These are phyloP conservation scores for Aspergillus fumigatiaffinis DNA, from an alignment of 2,329 filamentous ascomycete genomes.

Conservation along the genomic window DNA sequence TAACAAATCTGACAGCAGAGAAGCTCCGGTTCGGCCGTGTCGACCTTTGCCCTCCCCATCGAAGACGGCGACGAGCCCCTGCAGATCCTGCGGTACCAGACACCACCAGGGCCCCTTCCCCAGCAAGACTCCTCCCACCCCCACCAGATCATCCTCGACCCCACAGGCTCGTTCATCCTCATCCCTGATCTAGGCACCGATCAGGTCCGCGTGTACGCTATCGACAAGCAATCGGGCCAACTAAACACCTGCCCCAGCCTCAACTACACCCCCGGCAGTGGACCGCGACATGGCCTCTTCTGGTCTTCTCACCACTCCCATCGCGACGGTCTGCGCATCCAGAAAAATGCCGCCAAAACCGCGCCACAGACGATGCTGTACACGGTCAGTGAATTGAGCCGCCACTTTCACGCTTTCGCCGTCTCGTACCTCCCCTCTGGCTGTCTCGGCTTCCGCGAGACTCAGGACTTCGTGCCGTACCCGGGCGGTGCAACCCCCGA, in stretches of 20 bases:
- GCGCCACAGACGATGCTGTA: constrained; percentile 26
- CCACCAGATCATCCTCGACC: constrained; percentile 63
- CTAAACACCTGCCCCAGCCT: constrained; percentile 45
- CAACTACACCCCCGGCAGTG: constrained; percentile 49
- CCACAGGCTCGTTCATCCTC: constrained; percentile 59
- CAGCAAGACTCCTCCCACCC: constrained; percentile 60
- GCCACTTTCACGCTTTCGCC: constrained; percentile 48
- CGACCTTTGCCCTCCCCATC: constrained; percentile 31
- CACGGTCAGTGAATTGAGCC: constrained; percentile 57
- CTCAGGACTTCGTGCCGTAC: constrained; percentile 25
- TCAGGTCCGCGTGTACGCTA: constrained; percentile 55
- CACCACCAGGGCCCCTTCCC: constrained; percentile 33
- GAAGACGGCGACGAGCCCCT: constrained; percentile 12
- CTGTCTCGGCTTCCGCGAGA: constrained; percentile 25
- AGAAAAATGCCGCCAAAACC: constrained; percentile 4
- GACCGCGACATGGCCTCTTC: constrained; percentile 65
- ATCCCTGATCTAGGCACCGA: constrained; percentile 66
- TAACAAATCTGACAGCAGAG: constrained; percentile 2
- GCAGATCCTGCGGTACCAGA: constrained; percentile 42
- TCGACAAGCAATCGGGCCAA: constrained; percentile 45
- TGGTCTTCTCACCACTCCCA: constrained; percentile 22
- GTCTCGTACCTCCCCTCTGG: constrained; percentile 25
- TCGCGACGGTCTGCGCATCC: not conserved
- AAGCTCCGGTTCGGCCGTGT: constrained; percentile 29
- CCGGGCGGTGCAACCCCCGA: constrained; percentile 21